A percentile compares a stretch with the other conserved stretches of the same genome.
Conservation (phyloP, 2,329 filamentous ascomycete species). For the Mollisiaceae sp. region DNA sequence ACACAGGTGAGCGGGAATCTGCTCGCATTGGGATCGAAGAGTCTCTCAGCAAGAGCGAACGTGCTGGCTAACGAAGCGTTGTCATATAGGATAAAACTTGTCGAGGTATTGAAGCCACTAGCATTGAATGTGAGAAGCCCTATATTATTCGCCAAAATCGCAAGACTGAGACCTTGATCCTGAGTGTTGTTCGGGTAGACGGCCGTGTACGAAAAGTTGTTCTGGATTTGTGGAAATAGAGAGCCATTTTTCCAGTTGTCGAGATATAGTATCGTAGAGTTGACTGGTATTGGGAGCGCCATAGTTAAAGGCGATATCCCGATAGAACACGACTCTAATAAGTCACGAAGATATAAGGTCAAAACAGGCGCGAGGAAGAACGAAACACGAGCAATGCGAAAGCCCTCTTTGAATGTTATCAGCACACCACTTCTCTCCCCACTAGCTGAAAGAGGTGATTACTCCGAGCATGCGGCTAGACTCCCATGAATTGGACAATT, state of each 20-base stretch:
- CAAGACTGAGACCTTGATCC: conserved; percentile 1
- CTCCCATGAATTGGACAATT: background rate
- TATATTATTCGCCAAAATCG: background rate
- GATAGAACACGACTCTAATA: background rate
- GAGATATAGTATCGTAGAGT: conserved; percentile 4
- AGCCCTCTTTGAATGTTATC: background rate
- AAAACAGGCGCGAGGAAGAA: background rate
- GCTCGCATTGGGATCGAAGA: background rate
- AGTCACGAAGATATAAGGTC: background rate
- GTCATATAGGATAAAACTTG: background rate
- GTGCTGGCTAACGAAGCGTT: background rate
- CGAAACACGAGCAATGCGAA: background rate
- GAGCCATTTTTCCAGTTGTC: conserved; percentile 2
- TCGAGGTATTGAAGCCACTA: background rate
- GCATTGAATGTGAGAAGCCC: background rate
- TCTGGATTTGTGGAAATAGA: background rate
- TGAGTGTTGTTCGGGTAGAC: background rate
- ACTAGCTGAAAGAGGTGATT: background rate
- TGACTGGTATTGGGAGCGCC: background rate
- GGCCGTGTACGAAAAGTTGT: background rate
- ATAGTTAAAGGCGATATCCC: background rate
- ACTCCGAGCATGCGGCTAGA: background rate
- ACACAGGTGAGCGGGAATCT: background rate
- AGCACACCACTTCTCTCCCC: background rate
- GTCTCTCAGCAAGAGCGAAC: background rate